phyloP scores from a whole-genome alignment of 169 alveolate genomes.

The Babesia microti region DNA sequence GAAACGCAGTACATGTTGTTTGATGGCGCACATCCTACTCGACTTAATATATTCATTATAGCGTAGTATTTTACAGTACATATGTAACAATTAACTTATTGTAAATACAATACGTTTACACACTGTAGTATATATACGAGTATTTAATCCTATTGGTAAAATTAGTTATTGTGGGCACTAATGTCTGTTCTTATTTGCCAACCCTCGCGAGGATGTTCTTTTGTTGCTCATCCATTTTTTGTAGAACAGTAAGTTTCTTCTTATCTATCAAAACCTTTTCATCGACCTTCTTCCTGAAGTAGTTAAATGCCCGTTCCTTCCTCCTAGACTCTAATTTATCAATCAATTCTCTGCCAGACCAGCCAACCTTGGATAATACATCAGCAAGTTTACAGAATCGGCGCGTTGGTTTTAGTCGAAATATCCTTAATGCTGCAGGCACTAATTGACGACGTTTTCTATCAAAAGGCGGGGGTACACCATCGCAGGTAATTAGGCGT shows the following conservation, averaged over 20 bases:
- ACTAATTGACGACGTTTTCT: conserved; percentile 82
- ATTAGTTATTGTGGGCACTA: too few species aligned
- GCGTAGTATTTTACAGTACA: too few species aligned
- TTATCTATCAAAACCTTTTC: conserved; percentile 15
- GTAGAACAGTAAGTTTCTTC: conserved; percentile 35
- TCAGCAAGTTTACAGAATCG: conserved; percentile 80
- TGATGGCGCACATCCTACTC: too few species aligned
- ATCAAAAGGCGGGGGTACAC: conserved; percentile 90
- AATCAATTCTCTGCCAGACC: conserved; percentile 77
- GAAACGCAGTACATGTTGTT: too few species aligned
- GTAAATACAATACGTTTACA: too few species aligned
- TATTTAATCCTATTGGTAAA: too few species aligned
- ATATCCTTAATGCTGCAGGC: conserved; percentile 84
- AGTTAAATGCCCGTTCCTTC: conserved; percentile 71
- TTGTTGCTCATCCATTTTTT: conserved; percentile 33
- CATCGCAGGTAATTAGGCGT: conserved; percentile 85
- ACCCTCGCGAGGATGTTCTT: conserved; percentile 25
- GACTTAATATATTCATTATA: too few species aligned
- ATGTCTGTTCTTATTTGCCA: too few species aligned
- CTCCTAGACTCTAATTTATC: conserved; percentile 80
- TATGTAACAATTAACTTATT: too few species aligned
- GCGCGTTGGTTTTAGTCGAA: conserved; percentile 72
- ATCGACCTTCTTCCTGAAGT: conserved; percentile 65
- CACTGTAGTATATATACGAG: too few species aligned
- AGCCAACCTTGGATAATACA: conserved; percentile 80